A percentile compares a stretch with the other conserved stretches of the same genome.
phyloP scores from a whole-genome alignment of 306 rosid genomes.

The Luffa aegyptiaca region DNA sequence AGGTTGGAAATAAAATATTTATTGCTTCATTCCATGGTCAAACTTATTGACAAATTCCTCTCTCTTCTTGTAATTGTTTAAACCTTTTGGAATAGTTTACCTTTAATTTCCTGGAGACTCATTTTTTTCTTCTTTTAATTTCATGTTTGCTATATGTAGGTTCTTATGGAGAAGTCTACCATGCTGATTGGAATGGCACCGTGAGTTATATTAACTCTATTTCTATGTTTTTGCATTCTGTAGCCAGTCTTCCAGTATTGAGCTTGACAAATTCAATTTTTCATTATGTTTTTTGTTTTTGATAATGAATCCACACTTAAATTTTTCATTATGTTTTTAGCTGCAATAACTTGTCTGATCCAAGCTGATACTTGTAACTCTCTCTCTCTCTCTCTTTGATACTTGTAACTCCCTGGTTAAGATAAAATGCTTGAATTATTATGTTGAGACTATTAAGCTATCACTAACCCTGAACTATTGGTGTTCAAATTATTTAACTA shows the following conservation, averaged over 20 bases:
- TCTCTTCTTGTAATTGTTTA: background rate
- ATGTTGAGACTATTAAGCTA: background rate
- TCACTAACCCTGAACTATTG: background rate
- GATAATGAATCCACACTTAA: background rate
- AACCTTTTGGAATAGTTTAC: background rate
- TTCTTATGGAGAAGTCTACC: slow-evolving; percentile 98
- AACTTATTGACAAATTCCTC: background rate
- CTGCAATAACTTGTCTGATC: background rate
- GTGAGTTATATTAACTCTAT: slow-evolving; percentile 45
- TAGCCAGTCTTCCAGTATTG: background rate
- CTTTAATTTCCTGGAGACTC: background rate
- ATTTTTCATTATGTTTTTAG: background rate
- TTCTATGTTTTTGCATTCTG: background rate
- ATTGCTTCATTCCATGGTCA: background rate
- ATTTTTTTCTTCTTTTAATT: slow-evolving; percentile 6
- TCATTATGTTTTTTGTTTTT: background rate
- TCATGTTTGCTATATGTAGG: slow-evolving; percentile 40
- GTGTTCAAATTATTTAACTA: background rate
- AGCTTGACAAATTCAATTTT: background rate
- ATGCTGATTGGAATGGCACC: slow-evolving; percentile 96
- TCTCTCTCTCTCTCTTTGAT: background rate
- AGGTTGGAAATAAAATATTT: background rate
- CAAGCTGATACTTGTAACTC: background rate
- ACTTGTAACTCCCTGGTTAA: background rate
- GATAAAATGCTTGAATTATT: background rate